Evolutionary conservation across 495 filamentous ascomycete species (phyloP), one percentile per base, ranked within the genome.

Genomic region (Podospora australis): DNA sequence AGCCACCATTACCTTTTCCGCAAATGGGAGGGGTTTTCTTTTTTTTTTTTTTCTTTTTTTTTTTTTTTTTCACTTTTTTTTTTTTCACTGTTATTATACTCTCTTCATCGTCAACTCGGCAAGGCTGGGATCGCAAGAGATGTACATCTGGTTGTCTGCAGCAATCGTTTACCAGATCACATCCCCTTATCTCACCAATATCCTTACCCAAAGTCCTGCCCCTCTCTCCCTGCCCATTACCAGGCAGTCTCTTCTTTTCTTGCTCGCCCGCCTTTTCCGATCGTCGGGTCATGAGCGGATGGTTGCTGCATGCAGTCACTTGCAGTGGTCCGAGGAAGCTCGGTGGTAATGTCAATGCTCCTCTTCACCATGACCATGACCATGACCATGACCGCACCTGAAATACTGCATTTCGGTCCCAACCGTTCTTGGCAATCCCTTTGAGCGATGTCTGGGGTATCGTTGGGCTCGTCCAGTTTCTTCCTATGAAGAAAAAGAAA

Each of bases 271-370:
- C 42, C 46, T 32, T 55, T 52, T 45, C 46, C 49, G 43, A 55
- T 46, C 39, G 48, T 46, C 34, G 46, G 34, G 53, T 44, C 35
- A 53, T 16, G 42, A 38, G 11, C 26, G 19, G 48, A 40, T n/a
- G 39, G 41, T 35, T 36, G 23, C 44, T 59, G 44, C 49, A 59
- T 48, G 56, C 56, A 49, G 53, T 50, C 34, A 19, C 36, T 53
- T 28, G 22, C 45, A 28, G 42, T 52, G 45, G 22, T 41, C 52
- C 44, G 44, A 53, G 20, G 36, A 21, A 13, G 19, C 17, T 40
- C 17, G 11, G 50, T 46, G 41, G 35, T 40, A 14, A 8, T 34
- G 21, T 39, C 36, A 35, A 13, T 36, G 13, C 22, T 30, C 26
- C 13, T 6, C 26, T 30, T 13, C 13, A 13, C 26, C 26, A 30